These are phyloP conservation scores for Xerocomus nothofagi DNA, from an alignment of 1,284 basidiomycete species.

Conservation along the genomic window DNA sequence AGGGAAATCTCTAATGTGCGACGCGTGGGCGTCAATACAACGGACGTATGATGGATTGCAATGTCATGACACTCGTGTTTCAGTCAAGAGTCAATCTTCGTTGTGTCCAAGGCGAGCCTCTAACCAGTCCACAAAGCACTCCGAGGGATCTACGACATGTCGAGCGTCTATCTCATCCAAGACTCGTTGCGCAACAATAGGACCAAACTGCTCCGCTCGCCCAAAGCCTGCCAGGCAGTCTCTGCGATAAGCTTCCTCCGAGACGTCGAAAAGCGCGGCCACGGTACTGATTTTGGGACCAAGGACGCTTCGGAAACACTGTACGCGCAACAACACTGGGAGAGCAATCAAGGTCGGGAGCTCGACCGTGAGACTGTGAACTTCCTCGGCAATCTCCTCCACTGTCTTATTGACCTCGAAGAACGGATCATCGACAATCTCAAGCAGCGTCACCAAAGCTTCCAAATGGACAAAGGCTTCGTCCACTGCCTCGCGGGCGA, in stretches of 20 bases:
- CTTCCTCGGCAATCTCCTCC: conserved; percentile 39
- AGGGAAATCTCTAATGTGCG: neutral
- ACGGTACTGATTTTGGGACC: conserved; percentile 41
- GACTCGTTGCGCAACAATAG: conserved; percentile 55
- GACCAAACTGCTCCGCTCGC: conserved; percentile 70
- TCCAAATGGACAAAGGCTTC: conserved; percentile 69
- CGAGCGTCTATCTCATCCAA: conserved; percentile 45
- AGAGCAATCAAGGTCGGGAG: conserved; percentile 70
- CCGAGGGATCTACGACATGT: conserved; percentile 32
- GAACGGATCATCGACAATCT: conserved; percentile 40
- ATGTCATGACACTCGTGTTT: neutral
- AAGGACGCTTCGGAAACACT: conserved; percentile 27
- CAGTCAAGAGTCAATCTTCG: conserved; percentile 25
- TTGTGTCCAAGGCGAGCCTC: conserved; percentile 43
- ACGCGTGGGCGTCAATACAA: neutral
- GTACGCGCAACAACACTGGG: conserved; percentile 56
- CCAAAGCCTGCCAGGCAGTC: conserved; percentile 71
- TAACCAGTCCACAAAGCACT: conserved; percentile 46
- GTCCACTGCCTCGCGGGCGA: conserved; percentile 73
- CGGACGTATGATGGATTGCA: neutral
- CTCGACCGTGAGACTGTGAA: conserved; percentile 55
- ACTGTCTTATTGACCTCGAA: conserved; percentile 25
- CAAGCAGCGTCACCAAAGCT: conserved; percentile 56
- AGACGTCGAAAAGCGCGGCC: conserved; percentile 53
- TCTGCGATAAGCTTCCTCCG: conserved; percentile 62